Evolutionary conservation across 2,329 filamentous ascomycete genomes (phyloP), one percentile per base, ranked within the genome.

Genomic region (Clonostachys rosea): DNA sequence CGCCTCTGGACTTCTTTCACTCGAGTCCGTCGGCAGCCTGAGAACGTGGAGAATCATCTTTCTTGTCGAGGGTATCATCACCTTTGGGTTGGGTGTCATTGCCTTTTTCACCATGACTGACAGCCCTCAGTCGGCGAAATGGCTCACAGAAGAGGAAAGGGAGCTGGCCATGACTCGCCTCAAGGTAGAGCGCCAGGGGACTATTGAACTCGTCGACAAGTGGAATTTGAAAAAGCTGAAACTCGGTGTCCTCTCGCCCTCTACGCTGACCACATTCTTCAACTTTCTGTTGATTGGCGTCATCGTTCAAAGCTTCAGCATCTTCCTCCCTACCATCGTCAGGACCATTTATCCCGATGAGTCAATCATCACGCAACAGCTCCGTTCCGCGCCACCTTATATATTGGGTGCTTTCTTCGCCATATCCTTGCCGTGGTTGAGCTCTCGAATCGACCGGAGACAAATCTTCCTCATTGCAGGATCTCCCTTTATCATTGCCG

Each of bases 31-130:
- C 46, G 84, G 82, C 7, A 60, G 68, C 5, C 63, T 87, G 0
- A 67, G 66, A 20, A 66, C 63, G 6, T 89, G 85, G 85, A 70
- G 83, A 8, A 86, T 87, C 83, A 86, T 88, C 45, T 88, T 88
- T 47, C 76, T 74, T 5, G 80, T 88, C n/a, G 85, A 88, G 59
- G 85, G 85, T 17, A 79, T 87, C 54, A 78, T 86, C 52, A 71
- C 69, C 3, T 55, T 62, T 50, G 67, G 69, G 1, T 60, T 87
- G 0, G 68, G 75, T 0, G 12, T 87, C 2, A 68, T 87, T 34
- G 62, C 71, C 12, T 84, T 85, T 59, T 51, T 83, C 51, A 83
- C 80, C 0, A 63, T 88, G 12, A 86, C 84, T 2, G 84, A 88
- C 59, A 74, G 83, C 0, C 84, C 84, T 0, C 79, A 75, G 45